phyloP scores from a whole-genome alignment of 2,329 filamentous ascomycete genomes.

The Pezicula carpinea region DNA sequence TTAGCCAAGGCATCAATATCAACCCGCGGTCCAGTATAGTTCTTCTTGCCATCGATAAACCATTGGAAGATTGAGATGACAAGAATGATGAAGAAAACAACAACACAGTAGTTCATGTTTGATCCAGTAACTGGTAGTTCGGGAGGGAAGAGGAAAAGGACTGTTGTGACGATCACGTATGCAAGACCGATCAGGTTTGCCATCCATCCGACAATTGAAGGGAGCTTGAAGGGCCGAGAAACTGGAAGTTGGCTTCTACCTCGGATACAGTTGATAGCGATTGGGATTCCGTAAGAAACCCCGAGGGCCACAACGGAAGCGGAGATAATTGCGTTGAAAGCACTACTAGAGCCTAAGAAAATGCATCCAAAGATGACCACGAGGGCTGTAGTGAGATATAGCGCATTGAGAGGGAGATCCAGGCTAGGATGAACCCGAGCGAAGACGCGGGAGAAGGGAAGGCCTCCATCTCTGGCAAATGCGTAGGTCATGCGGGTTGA shows the following conservation, averaged over 20 bases:
- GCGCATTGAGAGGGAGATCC: conserved; percentile 61
- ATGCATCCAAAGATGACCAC: conserved; percentile 65
- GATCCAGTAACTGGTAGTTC: conserved; percentile 49
- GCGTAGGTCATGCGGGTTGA: conserved; percentile 63
- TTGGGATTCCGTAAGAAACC: conserved; percentile 68
- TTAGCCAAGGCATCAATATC: conserved; percentile 32
- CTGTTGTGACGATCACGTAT: conserved; percentile 55
- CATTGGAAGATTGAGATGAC: conserved; percentile 45
- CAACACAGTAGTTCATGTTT: conserved; percentile 47
- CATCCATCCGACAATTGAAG: conserved; percentile 51
- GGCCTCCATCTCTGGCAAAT: conserved; percentile 61
- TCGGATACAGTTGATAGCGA: conserved; percentile 62
- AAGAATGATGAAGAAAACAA: conserved; percentile 38
- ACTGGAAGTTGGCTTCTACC: conserved; percentile 62
- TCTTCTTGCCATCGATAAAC: conserved; percentile 56
- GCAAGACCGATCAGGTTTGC: conserved; percentile 52
- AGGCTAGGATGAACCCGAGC: conserved; percentile 56
- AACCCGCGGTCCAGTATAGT: conserved; percentile 42
- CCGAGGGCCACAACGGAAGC: conserved; percentile 68
- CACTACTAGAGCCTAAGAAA: conserved; percentile 62
- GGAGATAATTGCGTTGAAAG: conserved; percentile 68
- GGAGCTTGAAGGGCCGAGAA: conserved; percentile 50
- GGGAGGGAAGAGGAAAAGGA: conserved; percentile 61
- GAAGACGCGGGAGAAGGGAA: conserved; percentile 57
- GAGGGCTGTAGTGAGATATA: conserved; percentile 54